Evolutionary conservation across 2,329 filamentous ascomycete species (phyloP), one percentile per base, ranked within the genome.

Genomic region (Exophiala calicioides): DNA sequence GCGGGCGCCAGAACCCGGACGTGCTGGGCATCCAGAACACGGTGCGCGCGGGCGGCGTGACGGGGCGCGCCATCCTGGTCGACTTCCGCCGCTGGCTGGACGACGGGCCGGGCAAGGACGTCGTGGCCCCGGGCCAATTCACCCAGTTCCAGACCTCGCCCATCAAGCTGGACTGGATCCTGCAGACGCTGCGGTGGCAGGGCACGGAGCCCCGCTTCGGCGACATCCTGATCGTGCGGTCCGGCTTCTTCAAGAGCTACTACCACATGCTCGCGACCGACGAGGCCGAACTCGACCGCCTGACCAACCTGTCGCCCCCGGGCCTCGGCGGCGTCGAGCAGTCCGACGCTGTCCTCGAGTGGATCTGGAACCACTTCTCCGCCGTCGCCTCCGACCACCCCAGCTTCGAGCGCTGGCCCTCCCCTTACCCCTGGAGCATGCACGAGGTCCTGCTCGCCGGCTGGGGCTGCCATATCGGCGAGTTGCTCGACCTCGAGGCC

Each of bases 11-110:
- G 19, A 53, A 55, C 24, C 50, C 57, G 3, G 52, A 58, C 27
- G 35, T 58, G 3, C 51, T 59, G 24, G 57, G 57, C 9, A 55
- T 59, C 15, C 56, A 56, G 66, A 68, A 64, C 24, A 61, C 61
- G 7, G 64, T 62, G 7, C 61, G 66, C 29, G 63, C 63, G 2
- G 67, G 67, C 19, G 68, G 69, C 2, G 67, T 74, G 19, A 66
- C 71, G 35, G 72, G 71, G 21, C 68, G 73, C 3, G 72, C 72
- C n/a, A 66, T 76, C n/a, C 64, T 76, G 15, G 57, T 76, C 15
- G 73, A 76, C 61, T 74, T 69, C 37, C 62, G 59, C 4, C 59
- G 67, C 1, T 78, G 70, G 66, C 56, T 51, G 7, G 55, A 56
- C 3, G 54, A 72, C n/a, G 64, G 68, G 1, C 60, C 68, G 2